phyloP scores from a whole-genome alignment of 1,284 basidiomycete genomes.

The Trametes polyzona region DNA sequence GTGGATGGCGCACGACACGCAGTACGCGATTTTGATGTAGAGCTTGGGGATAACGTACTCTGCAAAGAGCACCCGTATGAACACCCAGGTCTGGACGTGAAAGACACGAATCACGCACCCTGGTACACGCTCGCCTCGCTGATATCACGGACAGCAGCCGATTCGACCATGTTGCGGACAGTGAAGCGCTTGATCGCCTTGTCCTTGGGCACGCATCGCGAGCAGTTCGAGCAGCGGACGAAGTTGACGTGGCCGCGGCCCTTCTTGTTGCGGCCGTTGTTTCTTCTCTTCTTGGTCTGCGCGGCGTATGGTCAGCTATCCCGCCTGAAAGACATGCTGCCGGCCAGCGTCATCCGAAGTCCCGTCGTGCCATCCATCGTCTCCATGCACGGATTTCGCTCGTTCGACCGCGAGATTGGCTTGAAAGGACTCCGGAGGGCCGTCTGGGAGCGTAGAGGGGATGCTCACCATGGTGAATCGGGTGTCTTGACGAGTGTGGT shows the following conservation, averaged over 20 bases:
- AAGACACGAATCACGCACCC: slow-evolving; percentile 55
- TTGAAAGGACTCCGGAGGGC: slow-evolving; percentile 8
- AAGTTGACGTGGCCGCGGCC: slow-evolving; percentile 95
- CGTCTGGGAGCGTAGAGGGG: slow-evolving; percentile 14
- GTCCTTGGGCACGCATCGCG: slow-evolving; percentile 93
- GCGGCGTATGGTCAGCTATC: slow-evolving; percentile 13
- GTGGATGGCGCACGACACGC: slow-evolving; percentile 99
- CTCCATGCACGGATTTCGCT: slow-evolving; percentile 18
- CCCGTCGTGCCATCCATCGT: slow-evolving; percentile 35
- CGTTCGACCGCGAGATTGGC: slow-evolving; percentile 15
- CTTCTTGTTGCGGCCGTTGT: slow-evolving; percentile 97
- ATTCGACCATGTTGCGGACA: slow-evolving; percentile 99
- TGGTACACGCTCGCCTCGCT: slow-evolving; percentile 95
- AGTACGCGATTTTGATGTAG: slow-evolving; percentile 99
- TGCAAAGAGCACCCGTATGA: slow-evolving; percentile 35
- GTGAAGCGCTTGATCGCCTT: slow-evolving; percentile 99
- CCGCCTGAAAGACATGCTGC: neutral
- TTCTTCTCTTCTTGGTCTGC: slow-evolving; percentile 99
- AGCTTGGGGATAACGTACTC: slow-evolving; percentile 98
- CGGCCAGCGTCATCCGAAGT: slow-evolving; percentile 32
- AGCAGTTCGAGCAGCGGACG: slow-evolving; percentile 99
- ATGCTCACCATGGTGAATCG: slow-evolving; percentile 43
- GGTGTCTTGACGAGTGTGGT: slow-evolving; percentile 35
- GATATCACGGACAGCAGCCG: slow-evolving; percentile 96
- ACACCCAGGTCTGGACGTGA: neutral